Base-by-base conservation (phyloP, 1,284 basidiomycete species). In the Puccinia novopanici region DNA sequence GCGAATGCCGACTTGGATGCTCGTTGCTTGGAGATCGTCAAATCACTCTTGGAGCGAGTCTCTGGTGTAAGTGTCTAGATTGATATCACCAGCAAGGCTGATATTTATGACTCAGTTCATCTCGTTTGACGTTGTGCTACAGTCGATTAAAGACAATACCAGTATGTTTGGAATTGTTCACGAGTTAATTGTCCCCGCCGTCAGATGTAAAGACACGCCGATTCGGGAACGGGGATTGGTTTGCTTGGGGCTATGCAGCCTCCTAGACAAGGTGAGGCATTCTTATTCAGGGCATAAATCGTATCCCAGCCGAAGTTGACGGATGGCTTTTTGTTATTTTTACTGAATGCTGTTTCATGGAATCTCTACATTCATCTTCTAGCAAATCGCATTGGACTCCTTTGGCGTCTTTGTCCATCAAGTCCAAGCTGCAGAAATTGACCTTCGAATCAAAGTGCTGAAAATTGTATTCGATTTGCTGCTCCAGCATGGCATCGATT, bases 121-220 rank as follows among this genome's bases (percentile, higher is more conserved):
- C 13, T 19, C 67, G 27, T 13, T 30, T 52, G n/a, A 22, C 15
- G 15, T 55, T 5, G 22, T 17, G n/a, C 45, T 13, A 0, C 84
- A 93, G 92, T 92, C 90, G 0, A 91, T 98, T 82, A 93, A 96
- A 85, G 95, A 98, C 83, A 96, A 98, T 86, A 93, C 93, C 1
- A 95, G 93, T 0, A 88, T 98, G 67, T 92, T 96, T 84, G 96
- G 96, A 48, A 89, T 98, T 52, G 88, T 98, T 1, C 90, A 91
- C 1, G 94, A 98, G 84, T 88, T 98, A 34, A 94, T 98, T 83
- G 90, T 97, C 45, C 96, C 96, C 0, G 91, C 93, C 0, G 92
- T 98, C 48, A 91, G 91, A 84, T 90, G 93, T 82, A 96, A 95
- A 86, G 93, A 96, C 82, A 88, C 92, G 1, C 88, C 88, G 0